These are phyloP conservation scores for Bruguiera gymnorhiza DNA, from an alignment of 345 rosid species.

Conservation along the genomic window DNA sequence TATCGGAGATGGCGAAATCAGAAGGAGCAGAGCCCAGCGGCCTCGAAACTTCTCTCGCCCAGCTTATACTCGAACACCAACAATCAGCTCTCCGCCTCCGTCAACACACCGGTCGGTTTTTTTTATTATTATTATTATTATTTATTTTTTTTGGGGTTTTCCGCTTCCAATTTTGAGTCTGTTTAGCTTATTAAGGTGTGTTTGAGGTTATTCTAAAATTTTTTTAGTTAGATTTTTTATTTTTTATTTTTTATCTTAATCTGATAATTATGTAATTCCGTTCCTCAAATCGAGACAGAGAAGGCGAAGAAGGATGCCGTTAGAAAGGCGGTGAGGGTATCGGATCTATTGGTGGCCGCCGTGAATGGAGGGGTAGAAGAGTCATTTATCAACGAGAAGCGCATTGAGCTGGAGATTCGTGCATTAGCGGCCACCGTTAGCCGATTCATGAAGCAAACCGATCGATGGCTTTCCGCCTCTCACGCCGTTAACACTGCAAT, in stretches of 20 bases:
- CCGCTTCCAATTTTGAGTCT: no score
- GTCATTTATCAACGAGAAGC: constrained; percentile 69
- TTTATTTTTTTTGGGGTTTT: no score
- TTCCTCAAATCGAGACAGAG: constrained; percentile 29
- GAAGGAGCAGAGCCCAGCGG: constrained; percentile 18
- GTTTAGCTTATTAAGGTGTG: no score
- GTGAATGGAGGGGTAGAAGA: constrained; percentile 87
- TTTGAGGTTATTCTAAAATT: not conserved
- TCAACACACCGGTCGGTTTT: constrained; percentile 46
- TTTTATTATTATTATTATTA: no score
- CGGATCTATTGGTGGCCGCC: constrained; percentile 71
- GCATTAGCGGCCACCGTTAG: constrained; percentile 52
- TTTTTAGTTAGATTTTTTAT: not conserved
- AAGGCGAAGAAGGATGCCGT: constrained; percentile 76
- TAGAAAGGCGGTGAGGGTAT: constrained; percentile 50
- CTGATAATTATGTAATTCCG: no score
- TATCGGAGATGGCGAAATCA: constrained; percentile 15
- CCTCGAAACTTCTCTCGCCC: constrained; percentile 59
- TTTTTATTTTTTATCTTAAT: not conserved
- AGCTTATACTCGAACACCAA: constrained; percentile 58
- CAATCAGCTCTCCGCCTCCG: constrained; percentile 56
- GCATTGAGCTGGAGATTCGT: constrained; percentile 76
- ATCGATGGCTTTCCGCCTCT: constrained; percentile 77
- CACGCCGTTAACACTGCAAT: constrained; percentile 70
- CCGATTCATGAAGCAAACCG: constrained; percentile 67